Evolutionary conservation across 2,329 filamentous ascomycete genomes (phyloP).

Genomic region (Pseudogymnoascus sp.): DNA sequence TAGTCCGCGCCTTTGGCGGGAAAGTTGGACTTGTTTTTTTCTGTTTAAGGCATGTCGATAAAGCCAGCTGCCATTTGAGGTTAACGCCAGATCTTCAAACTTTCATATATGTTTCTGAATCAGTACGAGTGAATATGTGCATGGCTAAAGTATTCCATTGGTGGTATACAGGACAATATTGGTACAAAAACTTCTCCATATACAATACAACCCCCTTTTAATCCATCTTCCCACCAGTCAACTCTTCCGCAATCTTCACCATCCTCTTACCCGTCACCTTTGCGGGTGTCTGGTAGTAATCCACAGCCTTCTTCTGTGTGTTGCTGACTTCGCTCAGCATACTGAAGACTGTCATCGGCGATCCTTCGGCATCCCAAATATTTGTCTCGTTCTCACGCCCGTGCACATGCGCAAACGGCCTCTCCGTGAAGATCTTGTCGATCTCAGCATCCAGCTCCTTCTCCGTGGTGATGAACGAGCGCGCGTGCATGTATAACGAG

Average conservation of each 20-base stretch:
- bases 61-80: background rate
- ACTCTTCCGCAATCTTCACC: slow-evolving; percentile 54
- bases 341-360: slow-evolving; percentile 39
- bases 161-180: slow-evolving; percentile 5
- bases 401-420: slow-evolving; percentile 11
- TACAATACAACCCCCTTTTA: slow-evolving; percentile 12
- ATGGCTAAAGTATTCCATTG: slow-evolving; percentile 6
- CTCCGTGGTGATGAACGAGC: slow-evolving; percentile 78
- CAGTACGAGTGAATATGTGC: background rate
- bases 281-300: slow-evolving; percentile 22
- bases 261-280: slow-evolving; percentile 47
- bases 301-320: slow-evolving; percentile 27
- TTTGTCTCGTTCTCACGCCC: slow-evolving; percentile 14
- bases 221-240: slow-evolving; percentile 57
- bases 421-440: slow-evolving; percentile 63
- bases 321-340: slow-evolving; percentile 33
- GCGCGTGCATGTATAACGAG: slow-evolving; percentile 81
- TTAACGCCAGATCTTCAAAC: background rate
- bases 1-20: background rate
- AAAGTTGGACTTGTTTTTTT: background rate
- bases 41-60: background rate
- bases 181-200: background rate
- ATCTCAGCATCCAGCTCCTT: slow-evolving; percentile 65
- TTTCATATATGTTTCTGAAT: background rate
- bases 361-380: slow-evolving; percentile 23